Evolutionary conservation across 2,329 filamentous ascomycete species (phyloP).

Genomic region (Furcasterigmium sp.): DNA sequence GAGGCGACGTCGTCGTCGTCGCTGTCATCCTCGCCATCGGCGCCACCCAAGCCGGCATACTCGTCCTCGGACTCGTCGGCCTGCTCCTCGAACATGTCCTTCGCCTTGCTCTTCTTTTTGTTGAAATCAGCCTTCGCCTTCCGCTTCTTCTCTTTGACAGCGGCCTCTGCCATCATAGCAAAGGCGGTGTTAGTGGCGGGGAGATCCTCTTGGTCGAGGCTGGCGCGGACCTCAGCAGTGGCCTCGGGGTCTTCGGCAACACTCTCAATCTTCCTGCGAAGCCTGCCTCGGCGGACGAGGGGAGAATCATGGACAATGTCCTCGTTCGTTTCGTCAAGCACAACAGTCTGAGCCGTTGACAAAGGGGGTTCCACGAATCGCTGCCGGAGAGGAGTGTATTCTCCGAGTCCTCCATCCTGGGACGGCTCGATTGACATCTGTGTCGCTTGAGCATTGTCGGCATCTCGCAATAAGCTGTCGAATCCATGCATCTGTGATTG

Average conservation of each 20-base stretch:
- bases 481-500: constrained; percentile 57
- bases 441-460: constrained; percentile 34
- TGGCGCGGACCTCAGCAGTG: constrained; percentile 9
- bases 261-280: constrained; percentile 41
- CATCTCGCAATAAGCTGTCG: constrained; percentile 47
- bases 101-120: constrained; percentile 82
- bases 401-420: constrained; percentile 73
- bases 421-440: constrained; percentile 71
- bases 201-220: constrained; percentile 24
- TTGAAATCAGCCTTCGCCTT: constrained; percentile 57
- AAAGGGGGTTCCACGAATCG: constrained; percentile 60
- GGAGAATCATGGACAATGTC: constrained; percentile 57
- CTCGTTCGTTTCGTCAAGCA: constrained; percentile 33
- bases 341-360: constrained; percentile 68
- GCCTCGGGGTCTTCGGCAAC: constrained; percentile 33
- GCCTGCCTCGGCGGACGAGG: constrained; percentile 53
- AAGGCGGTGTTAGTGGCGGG: constrained; percentile 52
- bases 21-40: constrained; percentile 78
- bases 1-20: constrained; percentile 67
- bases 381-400: constrained; percentile 65
- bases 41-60: constrained; percentile 89
- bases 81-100: constrained; percentile 83
- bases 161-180: constrained; percentile 63
- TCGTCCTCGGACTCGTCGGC: constrained; percentile 98
- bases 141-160: constrained; percentile 49